These are phyloP conservation scores for Beauveria scarabaeidicola DNA, from an alignment of 2,329 filamentous ascomycete species.

Conservation along the genomic window DNA sequence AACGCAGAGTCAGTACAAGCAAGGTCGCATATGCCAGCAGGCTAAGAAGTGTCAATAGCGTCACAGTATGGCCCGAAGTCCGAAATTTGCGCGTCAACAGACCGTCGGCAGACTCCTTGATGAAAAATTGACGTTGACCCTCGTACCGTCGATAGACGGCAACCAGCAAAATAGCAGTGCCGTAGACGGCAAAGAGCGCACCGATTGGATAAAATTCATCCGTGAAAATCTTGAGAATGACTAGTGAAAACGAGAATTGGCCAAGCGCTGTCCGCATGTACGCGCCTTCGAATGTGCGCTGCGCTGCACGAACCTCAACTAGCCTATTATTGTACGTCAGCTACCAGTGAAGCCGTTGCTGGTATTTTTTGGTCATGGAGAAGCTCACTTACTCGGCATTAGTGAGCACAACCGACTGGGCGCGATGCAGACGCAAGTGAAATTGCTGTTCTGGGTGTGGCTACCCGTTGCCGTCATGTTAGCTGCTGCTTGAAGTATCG, in stretches of 20 bases:
- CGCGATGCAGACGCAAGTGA: slow-evolving; percentile 70
- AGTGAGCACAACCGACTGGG: slow-evolving; percentile 70
- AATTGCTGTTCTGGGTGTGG: slow-evolving; percentile 63
- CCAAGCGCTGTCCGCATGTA: slow-evolving; percentile 92
- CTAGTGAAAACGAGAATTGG: slow-evolving; percentile 89
- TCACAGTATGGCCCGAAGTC: slow-evolving; percentile 55
- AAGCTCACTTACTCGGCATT: slow-evolving; percentile 50
- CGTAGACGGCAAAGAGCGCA: slow-evolving; percentile 91
- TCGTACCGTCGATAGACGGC: slow-evolving; percentile 81
- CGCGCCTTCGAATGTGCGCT: slow-evolving; percentile 93
- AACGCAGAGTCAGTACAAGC: slow-evolving; percentile 45
- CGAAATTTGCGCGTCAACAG: slow-evolving; percentile 45
- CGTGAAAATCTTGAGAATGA: slow-evolving; percentile 91
- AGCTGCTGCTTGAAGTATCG: not conserved
- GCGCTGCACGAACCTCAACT: slow-evolving; percentile 87
- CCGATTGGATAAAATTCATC: slow-evolving; percentile 94
- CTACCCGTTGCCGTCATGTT: slow-evolving; percentile 22
- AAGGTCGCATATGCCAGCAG: slow-evolving; percentile 49
- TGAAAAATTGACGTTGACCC: slow-evolving; percentile 91
- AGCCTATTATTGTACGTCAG: slow-evolving; percentile 39
- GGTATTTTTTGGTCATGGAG: not conserved
- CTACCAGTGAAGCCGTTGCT: not conserved
- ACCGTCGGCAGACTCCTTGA: slow-evolving; percentile 26
- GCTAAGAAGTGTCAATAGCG: slow-evolving; percentile 48
- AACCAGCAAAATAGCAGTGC: slow-evolving; percentile 72